phyloP scores from a whole-genome alignment of 2,329 filamentous ascomycete genomes.

The Colletotrichum sp. region DNA sequence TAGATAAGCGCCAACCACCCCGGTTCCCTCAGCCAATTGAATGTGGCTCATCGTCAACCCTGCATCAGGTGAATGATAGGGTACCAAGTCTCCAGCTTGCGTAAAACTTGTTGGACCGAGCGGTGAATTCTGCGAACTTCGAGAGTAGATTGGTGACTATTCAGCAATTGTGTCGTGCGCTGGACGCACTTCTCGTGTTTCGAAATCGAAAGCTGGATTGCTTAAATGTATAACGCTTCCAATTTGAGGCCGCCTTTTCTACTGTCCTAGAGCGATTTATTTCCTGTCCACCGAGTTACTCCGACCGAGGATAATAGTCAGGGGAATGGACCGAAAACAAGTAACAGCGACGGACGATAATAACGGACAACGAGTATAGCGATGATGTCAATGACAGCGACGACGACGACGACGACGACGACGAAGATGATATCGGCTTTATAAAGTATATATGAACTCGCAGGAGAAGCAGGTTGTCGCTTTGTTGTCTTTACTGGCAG shows the following conservation, averaged over 20 bases:
- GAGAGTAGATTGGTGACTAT: background rate
- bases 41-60: background rate
- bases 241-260: background rate
- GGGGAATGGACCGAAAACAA: too few species aligned
- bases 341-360: background rate
- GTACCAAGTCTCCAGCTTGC: background rate
- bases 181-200: background rate
- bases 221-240: too few species aligned
- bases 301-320: background rate
- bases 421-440: background rate
- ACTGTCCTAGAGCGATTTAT: background rate
- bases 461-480: background rate
- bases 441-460: accelerated
- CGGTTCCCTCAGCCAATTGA: background rate
- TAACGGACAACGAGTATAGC: background rate
- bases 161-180: background rate
- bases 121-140: background rate
- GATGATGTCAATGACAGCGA: too few species aligned
- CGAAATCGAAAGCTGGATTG: background rate
- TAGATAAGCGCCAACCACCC: background rate
- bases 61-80: background rate
- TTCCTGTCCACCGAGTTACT: background rate
- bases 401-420: too few species aligned
- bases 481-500: too few species aligned
- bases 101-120: background rate